Evolutionary conservation across 306 rosid genomes (phyloP).

Genomic region (Dicorynia guianensis): DNA sequence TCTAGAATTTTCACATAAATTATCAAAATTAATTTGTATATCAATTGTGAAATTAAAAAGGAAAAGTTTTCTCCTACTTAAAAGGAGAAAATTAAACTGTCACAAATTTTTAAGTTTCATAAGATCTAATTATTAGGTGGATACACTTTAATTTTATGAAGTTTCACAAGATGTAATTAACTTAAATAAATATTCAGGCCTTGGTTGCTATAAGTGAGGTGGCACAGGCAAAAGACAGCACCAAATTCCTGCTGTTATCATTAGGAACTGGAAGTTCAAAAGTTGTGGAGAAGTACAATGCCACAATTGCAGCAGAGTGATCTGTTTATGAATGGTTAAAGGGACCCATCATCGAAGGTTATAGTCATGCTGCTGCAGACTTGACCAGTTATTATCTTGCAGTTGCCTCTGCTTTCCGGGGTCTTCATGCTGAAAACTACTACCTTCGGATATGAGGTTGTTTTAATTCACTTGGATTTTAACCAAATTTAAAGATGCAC

Average conservation of each 20-base stretch:
- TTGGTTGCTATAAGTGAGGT: constrained; percentile 67
- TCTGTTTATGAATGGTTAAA: constrained; percentile 52
- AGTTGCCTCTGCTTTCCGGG: constrained; percentile 31
- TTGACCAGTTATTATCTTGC: constrained; percentile 33
- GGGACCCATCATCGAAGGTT: constrained; percentile 42
- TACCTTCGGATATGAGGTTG: constrained; percentile 44
- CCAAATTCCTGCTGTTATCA: constrained; percentile 54
- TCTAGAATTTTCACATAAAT: no score
- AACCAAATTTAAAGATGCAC: no score
- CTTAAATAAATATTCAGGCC: constrained; percentile 45
- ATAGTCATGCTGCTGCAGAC: constrained; percentile 31
- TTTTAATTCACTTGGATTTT: no score
- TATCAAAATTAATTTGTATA: no score
- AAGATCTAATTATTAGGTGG: no score
- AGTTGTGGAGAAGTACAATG: constrained; percentile 36
- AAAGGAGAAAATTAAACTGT: no score
- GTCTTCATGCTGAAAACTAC: neutral
- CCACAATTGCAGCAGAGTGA: constrained; percentile 48
- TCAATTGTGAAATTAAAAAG: no score
- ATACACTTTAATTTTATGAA: no score
- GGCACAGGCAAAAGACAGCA: constrained; percentile 43
- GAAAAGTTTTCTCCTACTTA: no score
- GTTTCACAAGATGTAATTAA: no score
- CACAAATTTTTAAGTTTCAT: no score
- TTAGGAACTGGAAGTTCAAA: constrained; percentile 61